These are phyloP conservation scores for Groenewaldozyma salmanticensis DNA, from an alignment of 805 yeast species.

Conservation along the genomic window DNA sequence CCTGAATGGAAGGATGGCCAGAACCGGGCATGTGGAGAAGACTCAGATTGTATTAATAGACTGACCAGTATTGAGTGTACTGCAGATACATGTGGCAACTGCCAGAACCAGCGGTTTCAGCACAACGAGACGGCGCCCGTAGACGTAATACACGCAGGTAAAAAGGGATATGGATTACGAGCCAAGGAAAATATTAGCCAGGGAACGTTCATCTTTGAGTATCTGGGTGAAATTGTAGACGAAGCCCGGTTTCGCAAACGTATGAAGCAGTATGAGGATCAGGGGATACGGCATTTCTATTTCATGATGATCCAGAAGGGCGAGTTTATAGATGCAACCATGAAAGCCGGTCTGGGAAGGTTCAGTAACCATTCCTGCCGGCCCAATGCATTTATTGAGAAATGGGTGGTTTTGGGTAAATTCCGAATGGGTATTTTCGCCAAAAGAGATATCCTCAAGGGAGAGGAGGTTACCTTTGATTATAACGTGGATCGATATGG, in stretches of 20 bases:
- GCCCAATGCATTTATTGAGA: conserved; percentile 91
- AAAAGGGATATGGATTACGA: conserved; percentile 84
- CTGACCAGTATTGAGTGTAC: conserved; percentile 89
- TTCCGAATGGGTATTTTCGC: conserved; percentile 93
- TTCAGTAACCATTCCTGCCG: conserved; percentile 92
- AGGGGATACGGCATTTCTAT: conserved; percentile 71
- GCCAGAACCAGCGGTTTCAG: conserved; percentile 88
- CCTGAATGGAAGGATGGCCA: conserved; percentile 30
- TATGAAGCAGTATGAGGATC: conserved; percentile 62
- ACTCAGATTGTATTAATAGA: conserved; percentile 84
- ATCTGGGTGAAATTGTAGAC: conserved; percentile 88
- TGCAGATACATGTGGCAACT: conserved; percentile 63
- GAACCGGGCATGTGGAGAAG: conserved; percentile 71
- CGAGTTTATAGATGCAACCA: conserved; percentile 91
- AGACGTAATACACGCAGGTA: conserved; percentile 73
- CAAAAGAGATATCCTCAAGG: conserved; percentile 54
- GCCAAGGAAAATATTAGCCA: conserved; percentile 50
- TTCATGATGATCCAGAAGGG: conserved; percentile 93
- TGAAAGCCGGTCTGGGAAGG: conserved; percentile 78
- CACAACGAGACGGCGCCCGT: conserved; percentile 59
- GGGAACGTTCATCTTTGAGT: conserved; percentile 77
- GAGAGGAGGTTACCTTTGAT: conserved; percentile 88
- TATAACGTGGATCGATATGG: conserved; percentile 96
- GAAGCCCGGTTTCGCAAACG: conserved; percentile 65
- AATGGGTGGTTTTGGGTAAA: conserved; percentile 92